phyloP scores from a whole-genome alignment of 345 rosid species.

The Syzygium aromaticum region DNA sequence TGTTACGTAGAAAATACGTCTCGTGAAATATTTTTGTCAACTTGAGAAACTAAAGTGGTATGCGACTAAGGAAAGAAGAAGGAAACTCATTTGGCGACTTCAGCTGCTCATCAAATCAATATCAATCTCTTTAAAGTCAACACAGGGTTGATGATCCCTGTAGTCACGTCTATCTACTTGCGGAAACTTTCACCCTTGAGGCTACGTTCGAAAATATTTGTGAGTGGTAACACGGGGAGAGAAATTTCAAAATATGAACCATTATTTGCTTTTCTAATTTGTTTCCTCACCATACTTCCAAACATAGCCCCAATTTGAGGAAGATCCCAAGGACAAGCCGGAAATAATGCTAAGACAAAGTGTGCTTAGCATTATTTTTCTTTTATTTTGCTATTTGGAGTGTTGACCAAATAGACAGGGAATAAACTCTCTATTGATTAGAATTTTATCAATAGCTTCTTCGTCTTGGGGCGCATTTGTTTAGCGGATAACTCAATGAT shows the following conservation, averaged over 20 bases:
- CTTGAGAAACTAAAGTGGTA: not conserved
- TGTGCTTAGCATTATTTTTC: not conserved
- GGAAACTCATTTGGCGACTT: not conserved
- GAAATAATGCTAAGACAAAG: not conserved
- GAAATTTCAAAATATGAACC: not conserved
- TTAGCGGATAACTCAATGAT: no score
- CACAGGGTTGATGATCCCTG: not conserved
- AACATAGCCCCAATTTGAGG: not conserved
- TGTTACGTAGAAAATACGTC: not conserved
- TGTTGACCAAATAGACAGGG: not conserved
- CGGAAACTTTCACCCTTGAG: not conserved
- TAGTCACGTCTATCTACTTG: not conserved
- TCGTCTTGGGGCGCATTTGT: not conserved
- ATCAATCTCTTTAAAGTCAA: not conserved
- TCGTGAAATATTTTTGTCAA: not conserved
- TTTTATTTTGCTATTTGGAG: not conserved
- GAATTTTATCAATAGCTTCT: not conserved
- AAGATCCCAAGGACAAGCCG: not conserved
- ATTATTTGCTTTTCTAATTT: not conserved
- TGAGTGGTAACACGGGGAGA: not conserved
- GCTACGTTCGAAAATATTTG: not conserved
- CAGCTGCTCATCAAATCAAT: not conserved
- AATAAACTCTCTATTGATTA: not conserved
- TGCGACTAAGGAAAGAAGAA: not conserved
- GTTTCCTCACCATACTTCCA: not conserved